A percentile compares a stretch with the other conserved stretches of the same genome.
These are phyloP conservation scores for Penicillium olsonii DNA, from an alignment of 2,329 filamentous ascomycete species.

Conservation along the genomic window DNA sequence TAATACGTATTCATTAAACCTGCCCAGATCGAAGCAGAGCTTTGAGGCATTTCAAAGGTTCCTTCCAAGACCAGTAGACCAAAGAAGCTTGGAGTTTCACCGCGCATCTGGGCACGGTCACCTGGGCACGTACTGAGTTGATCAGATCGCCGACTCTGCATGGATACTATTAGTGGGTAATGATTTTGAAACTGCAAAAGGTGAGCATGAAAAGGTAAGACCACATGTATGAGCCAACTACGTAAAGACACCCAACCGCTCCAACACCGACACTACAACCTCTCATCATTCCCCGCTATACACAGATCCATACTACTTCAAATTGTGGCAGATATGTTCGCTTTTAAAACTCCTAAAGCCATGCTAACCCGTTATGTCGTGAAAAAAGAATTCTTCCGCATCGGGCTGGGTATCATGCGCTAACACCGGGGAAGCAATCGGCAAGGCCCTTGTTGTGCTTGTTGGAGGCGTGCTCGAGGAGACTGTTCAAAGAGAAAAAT, in stretches of 20 bases:
- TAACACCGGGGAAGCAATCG: slow-evolving; percentile 66
- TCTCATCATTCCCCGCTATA: not conserved
- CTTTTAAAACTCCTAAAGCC: slow-evolving; percentile 14
- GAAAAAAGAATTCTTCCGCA: slow-evolving; percentile 1
- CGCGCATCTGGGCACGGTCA: too few species aligned
- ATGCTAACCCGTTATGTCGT: slow-evolving; percentile 15
- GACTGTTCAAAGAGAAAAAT: slow-evolving; percentile 27
- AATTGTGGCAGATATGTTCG: slow-evolving; percentile 4
- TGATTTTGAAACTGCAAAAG: not conserved
- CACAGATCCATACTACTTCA: not conserved
- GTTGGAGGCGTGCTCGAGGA: slow-evolving; percentile 71
- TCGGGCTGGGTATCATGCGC: slow-evolving; percentile 2
- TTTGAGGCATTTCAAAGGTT: too few species aligned
- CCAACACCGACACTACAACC: not conserved
- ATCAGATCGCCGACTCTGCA: too few species aligned
- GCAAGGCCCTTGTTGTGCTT: slow-evolving; percentile 73
- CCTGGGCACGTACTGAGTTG: too few species aligned
- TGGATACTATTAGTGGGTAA: too few species aligned
- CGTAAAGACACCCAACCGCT: not conserved
- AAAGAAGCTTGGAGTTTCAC: too few species aligned
- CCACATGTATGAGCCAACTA: slow-evolving; percentile 1
- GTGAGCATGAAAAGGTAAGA: not conserved
- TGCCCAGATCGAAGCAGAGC: too few species aligned
- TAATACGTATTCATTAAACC: too few species aligned
- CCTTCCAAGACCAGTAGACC: too few species aligned